A percentile compares a stretch with the other conserved stretches of the same genome.
Conservation (phyloP, 352 stramenopile species). For the Pythium utonaiense region DNA sequence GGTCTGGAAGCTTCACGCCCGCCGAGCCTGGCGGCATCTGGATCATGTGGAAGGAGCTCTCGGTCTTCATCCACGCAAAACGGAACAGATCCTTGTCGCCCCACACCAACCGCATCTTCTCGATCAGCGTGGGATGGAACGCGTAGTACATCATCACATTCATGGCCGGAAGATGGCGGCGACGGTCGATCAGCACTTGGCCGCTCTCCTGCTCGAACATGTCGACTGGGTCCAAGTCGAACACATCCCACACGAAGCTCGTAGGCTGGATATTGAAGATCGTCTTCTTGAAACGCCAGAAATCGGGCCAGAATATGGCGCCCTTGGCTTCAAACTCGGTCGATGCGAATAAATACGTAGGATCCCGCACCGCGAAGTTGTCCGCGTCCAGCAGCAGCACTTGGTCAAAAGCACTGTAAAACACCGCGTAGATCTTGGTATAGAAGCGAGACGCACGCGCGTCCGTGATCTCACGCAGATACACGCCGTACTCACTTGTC, state of each 20-base stretch:
- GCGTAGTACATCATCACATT: constrained; percentile 73
- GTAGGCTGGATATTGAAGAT: constrained; percentile 75
- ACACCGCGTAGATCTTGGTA: constrained; percentile 61
- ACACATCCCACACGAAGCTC: constrained; percentile 71
- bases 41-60: constrained; percentile 31
- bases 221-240: constrained; percentile 52
- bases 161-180: constrained; percentile 37
- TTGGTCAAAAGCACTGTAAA: constrained; percentile 38
- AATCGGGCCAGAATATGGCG: constrained; percentile 80
- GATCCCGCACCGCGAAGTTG: constrained; percentile 65
- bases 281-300: constrained; percentile 62
- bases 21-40: constrained; percentile 7
- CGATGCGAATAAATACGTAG: constrained; percentile 58
- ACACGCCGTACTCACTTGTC: constrained; percentile 36
- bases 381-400: constrained; percentile 76
- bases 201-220: constrained; percentile 79
- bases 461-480: constrained; percentile 63
- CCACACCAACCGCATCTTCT: constrained; percentile 58
- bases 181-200: constrained; percentile 65
- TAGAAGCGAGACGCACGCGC: constrained; percentile 50
- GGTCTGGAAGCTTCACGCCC: neutral
- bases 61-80: constrained; percentile 41
- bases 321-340: constrained; percentile 38
- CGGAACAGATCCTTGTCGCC: constrained; percentile 74
- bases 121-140: constrained; percentile 31